phyloP scores from a whole-genome alignment of 257 asterid species.

The Nicotiana knightiana region DNA sequence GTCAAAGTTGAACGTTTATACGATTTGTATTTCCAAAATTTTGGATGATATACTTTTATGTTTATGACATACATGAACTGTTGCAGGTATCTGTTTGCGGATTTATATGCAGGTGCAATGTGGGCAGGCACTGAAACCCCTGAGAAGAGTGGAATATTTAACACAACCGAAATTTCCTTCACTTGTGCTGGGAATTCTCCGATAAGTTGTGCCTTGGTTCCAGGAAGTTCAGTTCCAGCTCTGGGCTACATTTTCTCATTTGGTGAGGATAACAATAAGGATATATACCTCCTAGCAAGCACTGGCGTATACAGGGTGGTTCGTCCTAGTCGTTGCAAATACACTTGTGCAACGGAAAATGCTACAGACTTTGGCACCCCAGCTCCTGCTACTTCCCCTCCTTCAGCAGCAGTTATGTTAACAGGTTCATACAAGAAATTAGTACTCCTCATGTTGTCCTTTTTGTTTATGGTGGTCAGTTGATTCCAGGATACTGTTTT shows the following conservation, averaged over 20 bases:
- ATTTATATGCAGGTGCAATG: slow-evolving; percentile 59
- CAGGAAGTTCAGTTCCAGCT: slow-evolving; percentile 56
- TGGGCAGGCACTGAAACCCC: slow-evolving; percentile 80
- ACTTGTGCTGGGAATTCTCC: slow-evolving; percentile 73
- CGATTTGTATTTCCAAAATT: not conserved
- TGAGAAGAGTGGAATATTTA: slow-evolving; percentile 57
- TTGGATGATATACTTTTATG: not conserved
- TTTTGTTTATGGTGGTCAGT: slow-evolving; percentile 7
- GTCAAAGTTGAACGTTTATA: not conserved
- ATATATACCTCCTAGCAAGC: slow-evolving; percentile 58
- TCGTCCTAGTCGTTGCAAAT: slow-evolving; percentile 72
- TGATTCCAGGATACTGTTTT: not conserved
- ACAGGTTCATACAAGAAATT: slow-evolving; percentile 14
- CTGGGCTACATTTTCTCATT: slow-evolving; percentile 75
- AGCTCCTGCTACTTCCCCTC: slow-evolving; percentile 35
- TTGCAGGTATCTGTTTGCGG: slow-evolving; percentile 70
- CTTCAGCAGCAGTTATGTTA: slow-evolving; percentile 34
- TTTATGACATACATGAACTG: not conserved
- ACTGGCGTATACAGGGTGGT: slow-evolving; percentile 78
- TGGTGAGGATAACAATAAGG: slow-evolving; percentile 70
- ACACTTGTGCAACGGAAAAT: slow-evolving; percentile 49
- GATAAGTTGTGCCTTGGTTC: slow-evolving; percentile 46
- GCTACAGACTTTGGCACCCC: slow-evolving; percentile 26
- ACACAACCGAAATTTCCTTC: slow-evolving; percentile 36
- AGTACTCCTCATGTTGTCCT: slow-evolving; percentile 22